phyloP scores from a whole-genome alignment of 768 basidiomycete genomes.

The Calvatia gigantea region DNA sequence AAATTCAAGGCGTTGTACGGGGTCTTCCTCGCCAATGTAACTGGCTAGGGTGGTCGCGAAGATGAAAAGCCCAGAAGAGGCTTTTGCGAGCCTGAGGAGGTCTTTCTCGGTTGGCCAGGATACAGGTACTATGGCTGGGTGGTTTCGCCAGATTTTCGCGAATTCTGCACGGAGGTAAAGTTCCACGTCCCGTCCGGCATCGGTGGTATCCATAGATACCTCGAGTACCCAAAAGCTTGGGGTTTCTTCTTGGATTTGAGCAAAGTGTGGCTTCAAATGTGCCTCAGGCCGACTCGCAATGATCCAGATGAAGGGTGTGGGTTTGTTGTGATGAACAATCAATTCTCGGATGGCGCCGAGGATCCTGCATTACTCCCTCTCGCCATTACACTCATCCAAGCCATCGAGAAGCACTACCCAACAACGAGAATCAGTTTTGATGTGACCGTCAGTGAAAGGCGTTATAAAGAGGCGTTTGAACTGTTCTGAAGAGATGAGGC shows the following conservation, averaged over 20 bases:
- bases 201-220: neutral
- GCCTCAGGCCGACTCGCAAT: neutral
- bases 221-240: neutral
- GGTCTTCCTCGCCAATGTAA: neutral
- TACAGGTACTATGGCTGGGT: neutral
- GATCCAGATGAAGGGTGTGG: neutral
- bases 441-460: neutral
- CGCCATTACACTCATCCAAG: neutral
- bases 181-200: neutral
- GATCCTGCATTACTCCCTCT: neutral
- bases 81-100: neutral
- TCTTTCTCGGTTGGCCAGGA: neutral
- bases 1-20: neutral
- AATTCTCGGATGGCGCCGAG: neutral
- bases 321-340: neutral
- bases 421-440: neutral
- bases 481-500: no score
- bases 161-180: neutral
- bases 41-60: neutral
- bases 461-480: neutral
- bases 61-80: neutral
- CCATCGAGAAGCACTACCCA: neutral
- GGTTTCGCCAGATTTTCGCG: neutral
- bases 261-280: neutral
- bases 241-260: neutral